phyloP scores from a whole-genome alignment of 1,139 yeast species.

The Diutina pseudorugosa region DNA sequence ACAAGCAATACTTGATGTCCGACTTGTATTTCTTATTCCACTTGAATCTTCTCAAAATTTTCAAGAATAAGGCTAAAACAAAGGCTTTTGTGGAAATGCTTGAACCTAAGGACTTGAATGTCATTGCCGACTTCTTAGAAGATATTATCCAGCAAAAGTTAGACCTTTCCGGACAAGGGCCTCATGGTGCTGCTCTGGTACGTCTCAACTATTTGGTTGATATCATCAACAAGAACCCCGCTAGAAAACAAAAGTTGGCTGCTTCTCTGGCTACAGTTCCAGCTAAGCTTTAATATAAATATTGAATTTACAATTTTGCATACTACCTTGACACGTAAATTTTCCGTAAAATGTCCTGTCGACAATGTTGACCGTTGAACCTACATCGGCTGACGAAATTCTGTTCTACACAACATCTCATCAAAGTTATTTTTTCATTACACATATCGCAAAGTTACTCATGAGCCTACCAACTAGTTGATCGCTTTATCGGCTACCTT shows the following conservation, averaged over 20 bases:
- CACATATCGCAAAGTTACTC: neutral
- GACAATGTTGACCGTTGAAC: too few relatives aligned
- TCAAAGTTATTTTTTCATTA: too few relatives aligned
- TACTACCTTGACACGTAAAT: neutral
- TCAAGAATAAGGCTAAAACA: slow-evolving; percentile 32
- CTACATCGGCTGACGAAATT: too few relatives aligned
- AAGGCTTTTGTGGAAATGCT: slow-evolving; percentile 27
- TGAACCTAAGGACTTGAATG: slow-evolving; percentile 19
- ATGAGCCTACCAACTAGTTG: too few relatives aligned
- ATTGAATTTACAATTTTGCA: neutral
- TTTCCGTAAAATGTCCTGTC: neutral
- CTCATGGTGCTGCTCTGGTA: slow-evolving; percentile 9
- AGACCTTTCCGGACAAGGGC: slow-evolving; percentile 5
- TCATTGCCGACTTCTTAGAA: slow-evolving; percentile 18
- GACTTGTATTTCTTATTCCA: slow-evolving; percentile 29
- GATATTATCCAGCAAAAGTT: slow-evolving; percentile 11
- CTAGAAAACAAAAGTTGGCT: neutral
- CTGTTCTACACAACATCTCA: too few relatives aligned
- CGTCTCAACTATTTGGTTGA: slow-evolving; percentile 23
- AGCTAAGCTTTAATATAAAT: slow-evolving; percentile 1
- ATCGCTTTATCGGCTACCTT: neutral
- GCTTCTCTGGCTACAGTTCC: neutral
- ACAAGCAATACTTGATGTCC: slow-evolving; percentile 32
- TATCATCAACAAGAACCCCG: slow-evolving; percentile 11
- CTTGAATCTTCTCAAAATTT: slow-evolving; percentile 22